Percentiles rank a stretch among this genome's conserved stretches.
Evolutionary conservation across 345 rosid genomes (phyloP).

Genomic region (Acer saccharum): DNA sequence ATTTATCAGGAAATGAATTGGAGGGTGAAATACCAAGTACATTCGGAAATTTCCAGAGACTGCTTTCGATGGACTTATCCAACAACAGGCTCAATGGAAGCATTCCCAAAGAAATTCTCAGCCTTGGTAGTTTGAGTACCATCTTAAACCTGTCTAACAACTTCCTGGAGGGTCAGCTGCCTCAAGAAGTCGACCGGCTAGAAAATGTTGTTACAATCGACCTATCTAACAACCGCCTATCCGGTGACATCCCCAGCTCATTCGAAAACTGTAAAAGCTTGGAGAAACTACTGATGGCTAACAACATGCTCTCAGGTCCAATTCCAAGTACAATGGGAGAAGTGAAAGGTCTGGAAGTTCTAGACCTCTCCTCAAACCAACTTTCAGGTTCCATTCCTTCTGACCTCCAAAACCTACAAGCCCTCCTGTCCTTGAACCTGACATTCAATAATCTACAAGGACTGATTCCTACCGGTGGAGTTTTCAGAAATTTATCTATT

Average conservation of each 20-base stretch:
- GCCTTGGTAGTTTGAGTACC: conserved; percentile 38
- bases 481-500: conserved; percentile 25
- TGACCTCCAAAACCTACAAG: conserved; percentile 36
- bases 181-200: conserved; percentile 38
- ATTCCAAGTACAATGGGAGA: conserved; percentile 39
- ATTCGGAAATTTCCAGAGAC: conserved; percentile 37
- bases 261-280: conserved; percentile 45
- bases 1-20: conserved; percentile 45
- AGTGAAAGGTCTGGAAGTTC: conserved; percentile 40
- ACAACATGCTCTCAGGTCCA: conserved; percentile 39
- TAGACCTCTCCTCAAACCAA: conserved; percentile 51
- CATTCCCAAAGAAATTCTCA: conserved; percentile 46
- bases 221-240: conserved; percentile 41
- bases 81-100: conserved; percentile 48
- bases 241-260: conserved; percentile 43
- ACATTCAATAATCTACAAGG: conserved; percentile 54
- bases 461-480: conserved; percentile 31
- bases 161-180: conserved; percentile 37
- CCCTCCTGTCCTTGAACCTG: conserved; percentile 46
- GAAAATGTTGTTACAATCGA: conserved; percentile 43
- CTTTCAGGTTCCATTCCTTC: conserved; percentile 50
- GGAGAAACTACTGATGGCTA: conserved; percentile 45
- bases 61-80: conserved; percentile 52
- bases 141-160: conserved; percentile 46
- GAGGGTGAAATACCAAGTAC: conserved; percentile 40